Conservation (phyloP, 2,329 filamentous ascomycete genomes). For the Talaromyces sp. region DNA sequence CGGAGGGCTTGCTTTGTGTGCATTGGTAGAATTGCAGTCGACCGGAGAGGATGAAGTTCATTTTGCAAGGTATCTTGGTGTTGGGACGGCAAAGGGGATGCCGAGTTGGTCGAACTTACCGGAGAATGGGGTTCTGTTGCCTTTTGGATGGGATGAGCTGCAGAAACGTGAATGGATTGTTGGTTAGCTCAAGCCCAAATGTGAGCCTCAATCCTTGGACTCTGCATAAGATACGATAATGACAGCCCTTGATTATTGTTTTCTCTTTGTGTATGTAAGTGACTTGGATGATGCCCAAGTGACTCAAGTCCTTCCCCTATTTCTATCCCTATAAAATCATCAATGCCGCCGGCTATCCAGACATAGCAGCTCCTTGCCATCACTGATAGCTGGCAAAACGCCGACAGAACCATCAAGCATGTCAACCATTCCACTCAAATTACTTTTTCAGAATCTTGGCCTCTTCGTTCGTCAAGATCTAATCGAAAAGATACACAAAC, state of each 20-base stretch:
- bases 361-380: no score
- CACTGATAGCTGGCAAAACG: neutral
- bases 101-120: neutral
- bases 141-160: conserved; percentile 3
- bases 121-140: neutral
- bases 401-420: no score
- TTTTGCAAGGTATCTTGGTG: conserved; percentile 2
- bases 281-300: neutral
- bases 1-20: neutral
- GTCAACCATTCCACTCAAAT: no score
- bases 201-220: neutral
- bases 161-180: conserved; percentile 10
- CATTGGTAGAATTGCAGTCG: neutral
- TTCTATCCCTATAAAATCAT: no score
- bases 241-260: neutral
- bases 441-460: no score
- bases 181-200: neutral
- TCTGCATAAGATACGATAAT: neutral
- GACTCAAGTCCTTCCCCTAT: no score
- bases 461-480: neutral
- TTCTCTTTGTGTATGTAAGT: neutral
- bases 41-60: neutral
- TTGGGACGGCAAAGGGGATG: neutral
- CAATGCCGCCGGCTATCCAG: no score
- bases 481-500: neutral